Evolutionary conservation across 2,329 filamentous ascomycete genomes (phyloP).

Genomic region (Nigrospora osmanthi): DNA sequence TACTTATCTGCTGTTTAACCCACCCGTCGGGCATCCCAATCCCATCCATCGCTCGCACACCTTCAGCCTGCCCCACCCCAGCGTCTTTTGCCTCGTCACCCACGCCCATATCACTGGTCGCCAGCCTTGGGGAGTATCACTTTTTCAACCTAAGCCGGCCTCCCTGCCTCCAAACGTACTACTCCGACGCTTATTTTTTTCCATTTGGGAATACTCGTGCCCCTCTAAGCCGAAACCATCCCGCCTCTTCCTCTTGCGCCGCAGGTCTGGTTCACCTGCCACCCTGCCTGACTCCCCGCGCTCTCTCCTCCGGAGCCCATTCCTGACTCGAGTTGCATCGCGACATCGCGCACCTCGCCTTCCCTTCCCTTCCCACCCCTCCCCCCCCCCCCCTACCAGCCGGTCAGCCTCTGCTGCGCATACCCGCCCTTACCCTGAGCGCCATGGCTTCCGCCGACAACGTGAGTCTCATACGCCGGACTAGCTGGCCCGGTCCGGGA

Average conservation of each 20-base stretch:
- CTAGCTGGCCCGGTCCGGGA: background rate
- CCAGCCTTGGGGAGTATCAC: background rate
- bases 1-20: too few relatives aligned
- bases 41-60: background rate
- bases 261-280: too few relatives aligned
- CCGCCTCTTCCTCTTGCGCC: background rate
- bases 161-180: background rate
- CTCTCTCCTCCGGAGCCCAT: too few relatives aligned
- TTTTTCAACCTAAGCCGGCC: background rate
- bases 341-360: too few relatives aligned
- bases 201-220: slow-evolving; percentile 1
- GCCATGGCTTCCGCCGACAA: slow-evolving; percentile 2
- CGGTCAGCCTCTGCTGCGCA: too few relatives aligned
- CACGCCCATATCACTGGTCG: background rate
- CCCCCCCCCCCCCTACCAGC: too few relatives aligned
- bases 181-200: background rate
- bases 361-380: too few relatives aligned
- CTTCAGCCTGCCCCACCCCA: background rate
- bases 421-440: background rate
- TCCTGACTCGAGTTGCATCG: too few relatives aligned
- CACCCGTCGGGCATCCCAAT: background rate
- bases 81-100: slow-evolving; percentile 1
- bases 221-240: slow-evolving; percentile 3
- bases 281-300: too few relatives aligned
- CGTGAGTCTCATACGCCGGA: background rate